A percentile compares a stretch with the other conserved stretches of the same genome.
These are phyloP conservation scores for Lipomyces starkeyi DNA, from an alignment of 805 yeast species.

Conservation along the genomic window DNA sequence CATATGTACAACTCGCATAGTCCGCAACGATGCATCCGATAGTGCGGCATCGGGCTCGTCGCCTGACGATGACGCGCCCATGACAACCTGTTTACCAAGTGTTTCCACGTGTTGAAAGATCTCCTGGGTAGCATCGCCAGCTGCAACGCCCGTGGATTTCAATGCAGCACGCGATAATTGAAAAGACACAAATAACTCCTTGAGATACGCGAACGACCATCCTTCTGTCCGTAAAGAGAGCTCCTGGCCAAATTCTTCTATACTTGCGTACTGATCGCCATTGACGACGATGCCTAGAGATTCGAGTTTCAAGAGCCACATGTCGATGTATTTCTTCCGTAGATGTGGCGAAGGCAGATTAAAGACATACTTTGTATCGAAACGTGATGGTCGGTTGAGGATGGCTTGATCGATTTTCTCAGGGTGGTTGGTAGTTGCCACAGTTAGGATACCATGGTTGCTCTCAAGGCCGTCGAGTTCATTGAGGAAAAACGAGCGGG, in stretches of 20 bases:
- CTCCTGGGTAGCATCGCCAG: constrained; percentile 2
- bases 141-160: not conserved
- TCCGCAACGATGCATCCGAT: too few species aligned
- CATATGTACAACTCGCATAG: too few species aligned
- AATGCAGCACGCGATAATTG: constrained; percentile 1
- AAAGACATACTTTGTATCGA: constrained; percentile 7
- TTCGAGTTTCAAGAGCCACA: constrained; percentile 10
- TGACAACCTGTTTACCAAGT: not conserved
- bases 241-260: not conserved
- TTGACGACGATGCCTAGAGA: not conserved
- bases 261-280: constrained; percentile 7
- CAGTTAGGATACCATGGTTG: constrained; percentile 4
- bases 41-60: too few species aligned
- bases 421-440: constrained; percentile 7
- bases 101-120: constrained; percentile 4
- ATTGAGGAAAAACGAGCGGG: constrained; percentile 6
- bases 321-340: not conserved
- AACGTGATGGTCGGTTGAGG: constrained; percentile 6
- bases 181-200: constrained; percentile 7
- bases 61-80: not conserved
- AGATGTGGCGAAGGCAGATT: not conserved
- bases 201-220: constrained; percentile 11
- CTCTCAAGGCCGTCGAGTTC: constrained; percentile 10
- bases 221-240: constrained; percentile 3
- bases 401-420: constrained; percentile 7